Evolutionary conservation across 495 filamentous ascomycete genomes (phyloP), one percentile per base, ranked within the genome.

Genomic region (Neurospora sp.): DNA sequence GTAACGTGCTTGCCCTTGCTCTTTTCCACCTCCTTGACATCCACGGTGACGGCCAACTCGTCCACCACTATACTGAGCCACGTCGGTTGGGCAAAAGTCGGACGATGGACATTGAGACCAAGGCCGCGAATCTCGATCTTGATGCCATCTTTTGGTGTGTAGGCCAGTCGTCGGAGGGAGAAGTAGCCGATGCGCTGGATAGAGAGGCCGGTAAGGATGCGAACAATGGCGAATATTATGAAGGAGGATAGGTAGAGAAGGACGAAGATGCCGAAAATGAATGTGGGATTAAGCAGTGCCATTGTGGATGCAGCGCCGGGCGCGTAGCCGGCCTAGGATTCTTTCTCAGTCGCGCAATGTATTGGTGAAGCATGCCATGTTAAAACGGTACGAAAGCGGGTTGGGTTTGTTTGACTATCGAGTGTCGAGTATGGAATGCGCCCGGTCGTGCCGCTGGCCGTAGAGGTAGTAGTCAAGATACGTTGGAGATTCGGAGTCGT

Each of bases 111-210:
- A 45, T 92, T 90, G 69, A 98, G 85, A 31, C 96, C 94, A 45
- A 98, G 84, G 53, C 94, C 93, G 44, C 96, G 90, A 53, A 98
- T 89, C 81, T 98, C 93, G 78, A 99, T 89, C 74, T 91, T 91
- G 72, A 97, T 78, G 71, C 96, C 96, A 86, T 96, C 92, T 80
- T 83, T 89, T 27, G 93, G 93, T 16, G 91, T 90, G 81, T 96
- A 98, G 70, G 92, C 89, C 70, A 98, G 92, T 71, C 94, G 91
- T 74, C 94, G 90, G 69, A 99, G 85, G 38, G 94, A 96, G 73
- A 95, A 91, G 76, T 94, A 97, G 38, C 96, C 96, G 70, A 98
- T 86, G 69, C 96, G 90, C 81, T 99, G 96, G 75, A 99, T 97
- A 3, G 96, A 99, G 47, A 99, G 85, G 71, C 96, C 96, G 71